Evolutionary conservation across 78 protist species (phyloP).

Genomic region (slime mould (Dictyostelium discoideum)): dicty_2.7 NC_007088.5:7452501-7453000

Average conservation of each 20-base stretch:
- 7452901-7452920: not conserved
- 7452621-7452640: not conserved
- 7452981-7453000: not conserved
- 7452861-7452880: not conserved
- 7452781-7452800: constrained; percentile 26
- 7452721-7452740: constrained; percentile 52
- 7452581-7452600: constrained; percentile 10
- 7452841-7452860: constrained; percentile 69
- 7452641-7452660: constrained; percentile 13
- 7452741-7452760: constrained; percentile 26
- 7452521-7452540: not conserved
- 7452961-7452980: constrained; percentile 31
- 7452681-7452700: constrained; percentile 62
- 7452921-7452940: not conserved
- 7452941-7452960: constrained; percentile 36
- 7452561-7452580: not conserved
- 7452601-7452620: not conserved
- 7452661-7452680: constrained; percentile 40
- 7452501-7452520: not conserved
- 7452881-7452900: not conserved
- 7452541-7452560: not conserved
- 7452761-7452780: constrained; percentile 30
- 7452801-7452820: constrained; percentile 39
- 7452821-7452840: not conserved
- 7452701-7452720: constrained; percentile 29